phyloP scores from a whole-genome alignment of 176 grass and related monocot genomes.

The Aegilops umbellulata region DNA sequence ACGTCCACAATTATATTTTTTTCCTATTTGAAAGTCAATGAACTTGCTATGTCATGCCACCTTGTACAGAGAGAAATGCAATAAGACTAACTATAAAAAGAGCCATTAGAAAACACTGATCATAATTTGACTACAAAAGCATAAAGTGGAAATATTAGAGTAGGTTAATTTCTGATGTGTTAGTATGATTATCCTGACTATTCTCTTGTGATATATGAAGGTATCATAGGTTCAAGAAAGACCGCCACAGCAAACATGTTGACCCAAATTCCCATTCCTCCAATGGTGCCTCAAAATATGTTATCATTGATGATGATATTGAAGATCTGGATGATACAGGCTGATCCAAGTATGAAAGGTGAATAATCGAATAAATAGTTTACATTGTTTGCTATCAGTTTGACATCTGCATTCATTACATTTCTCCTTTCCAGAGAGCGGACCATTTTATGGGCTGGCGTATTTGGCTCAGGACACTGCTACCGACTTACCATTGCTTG shows the following conservation, averaged over 20 bases:
- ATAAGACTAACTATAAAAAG: background rate
- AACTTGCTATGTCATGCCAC: background rate
- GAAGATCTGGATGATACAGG: conserved; percentile 46
- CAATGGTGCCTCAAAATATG: conserved; percentile 68
- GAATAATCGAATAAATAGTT: background rate
- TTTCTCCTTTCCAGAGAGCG: conserved; percentile 13
- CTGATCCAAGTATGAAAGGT: conserved; percentile 42
- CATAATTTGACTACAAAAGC: background rate
- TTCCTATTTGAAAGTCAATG: conserved; percentile 2
- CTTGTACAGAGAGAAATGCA: background rate
- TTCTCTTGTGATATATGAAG: conserved; percentile 40
- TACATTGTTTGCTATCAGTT: background rate
- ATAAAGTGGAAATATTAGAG: background rate
- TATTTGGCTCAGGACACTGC: background rate
- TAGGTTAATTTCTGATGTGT: conserved; percentile 5
- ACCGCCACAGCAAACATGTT: conserved; percentile 36
- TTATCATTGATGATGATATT: conserved; percentile 76
- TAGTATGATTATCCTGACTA: conserved; percentile 1
- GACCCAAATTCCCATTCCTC: conserved; percentile 34
- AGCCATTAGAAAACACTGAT: background rate
- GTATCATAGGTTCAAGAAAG: conserved; percentile 77
- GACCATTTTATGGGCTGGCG: background rate
- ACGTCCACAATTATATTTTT: background rate
- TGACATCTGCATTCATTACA: background rate
- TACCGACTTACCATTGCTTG: background rate